Conservation (phyloP, 352 stramenopile species). For the Globisporangium cederbergense region DNA sequence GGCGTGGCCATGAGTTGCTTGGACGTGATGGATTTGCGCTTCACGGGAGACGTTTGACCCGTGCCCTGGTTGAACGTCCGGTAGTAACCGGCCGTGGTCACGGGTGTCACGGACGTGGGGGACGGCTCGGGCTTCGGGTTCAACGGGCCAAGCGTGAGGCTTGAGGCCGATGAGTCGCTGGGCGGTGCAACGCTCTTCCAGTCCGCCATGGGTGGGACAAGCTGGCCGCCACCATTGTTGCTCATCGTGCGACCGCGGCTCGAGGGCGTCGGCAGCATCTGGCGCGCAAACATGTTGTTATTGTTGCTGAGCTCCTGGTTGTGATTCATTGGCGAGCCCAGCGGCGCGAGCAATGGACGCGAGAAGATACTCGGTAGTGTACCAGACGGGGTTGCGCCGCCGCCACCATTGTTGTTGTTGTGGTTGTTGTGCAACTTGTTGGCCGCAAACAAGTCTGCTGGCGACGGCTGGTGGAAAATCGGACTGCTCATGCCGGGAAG, state of each 20-base stretch:
- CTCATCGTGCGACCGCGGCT: background rate
- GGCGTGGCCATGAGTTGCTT: constrained; percentile 60
- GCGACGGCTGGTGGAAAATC: constrained; percentile 27
- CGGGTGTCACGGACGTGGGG: constrained; percentile 38
- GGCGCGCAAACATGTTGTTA: constrained; percentile 1
- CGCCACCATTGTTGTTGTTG: constrained; percentile 10
- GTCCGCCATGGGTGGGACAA: constrained; percentile 4
- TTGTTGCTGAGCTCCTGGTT: background rate
- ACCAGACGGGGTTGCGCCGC: constrained; percentile 19
- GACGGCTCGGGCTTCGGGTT: constrained; percentile 26
- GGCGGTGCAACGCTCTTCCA: constrained; percentile 15
- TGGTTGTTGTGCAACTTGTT: constrained; percentile 1
- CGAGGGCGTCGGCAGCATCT: constrained; percentile 15
- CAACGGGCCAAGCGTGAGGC: background rate
- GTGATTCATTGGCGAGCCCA: constrained; percentile 24
- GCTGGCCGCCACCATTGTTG: too few relatives aligned
- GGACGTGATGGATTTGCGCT: constrained; percentile 76
- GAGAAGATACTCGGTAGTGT: constrained; percentile 51
- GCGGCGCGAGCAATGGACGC: constrained; percentile 34
- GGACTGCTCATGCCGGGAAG: constrained; percentile 22
- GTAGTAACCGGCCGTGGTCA: constrained; percentile 30
- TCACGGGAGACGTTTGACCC: constrained; percentile 51
- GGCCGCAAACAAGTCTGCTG: constrained; percentile 25
- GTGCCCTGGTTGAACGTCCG: constrained; percentile 24
- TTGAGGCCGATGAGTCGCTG: background rate